A percentile compares a stretch with the other conserved stretches of the same genome.
These are phyloP conservation scores for Leptosphaerulina australis DNA, from an alignment of 2,329 filamentous ascomycete genomes.

Conservation along the genomic window DNA sequence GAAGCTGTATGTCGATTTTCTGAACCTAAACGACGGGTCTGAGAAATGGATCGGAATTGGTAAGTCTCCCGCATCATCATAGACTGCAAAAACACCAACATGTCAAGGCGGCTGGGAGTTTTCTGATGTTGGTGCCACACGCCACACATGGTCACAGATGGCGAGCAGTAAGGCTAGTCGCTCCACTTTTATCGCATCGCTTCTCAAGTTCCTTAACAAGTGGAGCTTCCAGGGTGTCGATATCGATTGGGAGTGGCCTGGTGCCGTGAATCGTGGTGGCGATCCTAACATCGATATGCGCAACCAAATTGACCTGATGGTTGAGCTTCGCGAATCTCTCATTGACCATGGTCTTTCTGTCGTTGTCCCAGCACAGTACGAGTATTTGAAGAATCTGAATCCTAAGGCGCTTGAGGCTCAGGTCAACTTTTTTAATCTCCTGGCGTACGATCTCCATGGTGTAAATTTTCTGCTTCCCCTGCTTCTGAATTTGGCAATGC, in stretches of 20 bases:
- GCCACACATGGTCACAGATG: constrained; percentile 47
- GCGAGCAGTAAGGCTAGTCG: constrained; percentile 35
- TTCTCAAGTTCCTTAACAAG: constrained; percentile 50
- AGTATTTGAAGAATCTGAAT: constrained; percentile 37
- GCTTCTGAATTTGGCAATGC: background rate
- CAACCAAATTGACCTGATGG: constrained; percentile 30
- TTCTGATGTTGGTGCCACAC: constrained; percentile 40
- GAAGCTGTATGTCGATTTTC: constrained; percentile 27
- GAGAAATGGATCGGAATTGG: constrained; percentile 29
- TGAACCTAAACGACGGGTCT: constrained; percentile 18
- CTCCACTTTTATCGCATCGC: constrained; percentile 46
- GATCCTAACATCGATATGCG: constrained; percentile 38
- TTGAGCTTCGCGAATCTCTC: constrained; percentile 30
- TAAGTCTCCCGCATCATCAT: constrained; percentile 31
- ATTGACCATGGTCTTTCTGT: constrained; percentile 31
- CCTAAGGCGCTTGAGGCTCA: constrained; percentile 29
- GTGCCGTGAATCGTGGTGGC: constrained; percentile 46
- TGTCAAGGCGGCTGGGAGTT: constrained; percentile 49
- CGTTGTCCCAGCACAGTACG: constrained; percentile 35
- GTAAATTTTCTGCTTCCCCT: constrained; percentile 5
- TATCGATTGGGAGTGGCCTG: constrained; percentile 55
- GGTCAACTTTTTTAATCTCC: constrained; percentile 55
- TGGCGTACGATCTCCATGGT: constrained; percentile 57
- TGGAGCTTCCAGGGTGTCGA: constrained; percentile 55
- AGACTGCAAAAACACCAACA: background rate